These are phyloP conservation scores for Circinella minor DNA, from an alignment of 371 early-diverging fungal genomes.

Conservation along the genomic window DNA sequence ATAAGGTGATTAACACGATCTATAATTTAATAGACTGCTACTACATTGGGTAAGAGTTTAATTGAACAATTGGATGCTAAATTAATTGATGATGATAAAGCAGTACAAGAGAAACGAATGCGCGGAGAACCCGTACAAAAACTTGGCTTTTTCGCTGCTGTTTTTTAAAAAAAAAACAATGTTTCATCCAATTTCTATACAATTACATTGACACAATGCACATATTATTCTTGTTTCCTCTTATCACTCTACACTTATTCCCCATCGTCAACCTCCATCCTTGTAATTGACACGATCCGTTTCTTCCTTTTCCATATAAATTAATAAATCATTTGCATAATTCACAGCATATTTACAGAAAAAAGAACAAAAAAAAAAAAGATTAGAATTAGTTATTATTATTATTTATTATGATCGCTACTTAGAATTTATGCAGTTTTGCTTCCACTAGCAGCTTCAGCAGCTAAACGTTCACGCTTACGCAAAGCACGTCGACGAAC, in stretches of 20 bases:
- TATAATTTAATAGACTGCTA: constrained; percentile 49
- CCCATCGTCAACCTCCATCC: not conserved
- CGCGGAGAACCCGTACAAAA: constrained; percentile 55
- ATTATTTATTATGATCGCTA: no score
- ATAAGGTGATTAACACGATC: not conserved
- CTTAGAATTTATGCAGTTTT: constrained; percentile 3
- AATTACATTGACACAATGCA: no score
- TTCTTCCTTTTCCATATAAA: not conserved
- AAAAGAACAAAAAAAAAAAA: not conserved
- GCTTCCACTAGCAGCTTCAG: constrained; percentile 31
- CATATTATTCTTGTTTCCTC: not conserved
- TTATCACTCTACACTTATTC: not conserved
- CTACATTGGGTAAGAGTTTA: constrained; percentile 61
- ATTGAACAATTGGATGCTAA: constrained; percentile 59
- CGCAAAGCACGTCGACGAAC: constrained; percentile 79
- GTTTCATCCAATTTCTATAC: not conserved
- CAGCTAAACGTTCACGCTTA: constrained; percentile 69
- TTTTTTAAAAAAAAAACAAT: constrained; percentile 45
- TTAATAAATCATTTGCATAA: not conserved
- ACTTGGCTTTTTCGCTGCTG: constrained; percentile 68
- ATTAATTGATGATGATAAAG: constrained; percentile 52
- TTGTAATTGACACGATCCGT: not conserved
- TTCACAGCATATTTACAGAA: no score
- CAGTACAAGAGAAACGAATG: constrained; percentile 48
- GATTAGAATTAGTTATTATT: not conserved